These are phyloP conservation scores for Odonthalia washingtoniensis DNA, from an alignment of 31 red algal genomes.

Conservation along the genomic window DNA sequence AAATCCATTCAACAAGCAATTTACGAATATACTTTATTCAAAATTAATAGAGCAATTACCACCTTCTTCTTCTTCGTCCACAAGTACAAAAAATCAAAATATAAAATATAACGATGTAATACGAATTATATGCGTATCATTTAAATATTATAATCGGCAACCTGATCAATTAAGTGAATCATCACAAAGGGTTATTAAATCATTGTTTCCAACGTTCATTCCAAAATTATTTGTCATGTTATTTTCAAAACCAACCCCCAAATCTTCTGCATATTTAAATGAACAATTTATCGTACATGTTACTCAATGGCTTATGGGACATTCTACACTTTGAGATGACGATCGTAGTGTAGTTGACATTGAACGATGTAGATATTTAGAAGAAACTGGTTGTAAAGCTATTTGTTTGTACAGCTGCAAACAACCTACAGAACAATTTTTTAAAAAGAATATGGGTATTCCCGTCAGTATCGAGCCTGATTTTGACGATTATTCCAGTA, in stretches of 20 bases:
- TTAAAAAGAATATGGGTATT: slow-evolving; percentile 69
- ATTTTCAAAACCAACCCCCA: slow-evolving; percentile 62
- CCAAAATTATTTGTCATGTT: slow-evolving; percentile 41
- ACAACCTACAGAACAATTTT: slow-evolving; percentile 79
- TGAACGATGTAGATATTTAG: slow-evolving; percentile 80
- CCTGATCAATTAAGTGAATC: slow-evolving; percentile 34
- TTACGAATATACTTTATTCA: slow-evolving; percentile 44
- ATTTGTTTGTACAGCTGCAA: slow-evolving; percentile 87
- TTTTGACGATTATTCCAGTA: slow-evolving; percentile 75
- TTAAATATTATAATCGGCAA: slow-evolving; percentile 15
- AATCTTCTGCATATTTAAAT: slow-evolving; percentile 60
- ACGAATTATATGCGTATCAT: slow-evolving; percentile 28
- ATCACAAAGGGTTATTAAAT: slow-evolving; percentile 56
- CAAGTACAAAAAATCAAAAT: too few species aligned
- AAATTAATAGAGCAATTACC: slow-evolving; percentile 46
- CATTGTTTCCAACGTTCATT: slow-evolving; percentile 63
- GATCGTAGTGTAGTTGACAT: slow-evolving; percentile 57
- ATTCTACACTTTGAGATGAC: slow-evolving; percentile 47
- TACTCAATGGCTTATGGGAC: slow-evolving; percentile 84
- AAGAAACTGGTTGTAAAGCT: slow-evolving; percentile 73
- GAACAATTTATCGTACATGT: slow-evolving; percentile 58
- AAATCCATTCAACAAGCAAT: slow-evolving; percentile 42
- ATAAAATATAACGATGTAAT: slow-evolving; percentile 60
- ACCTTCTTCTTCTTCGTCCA: not conserved
- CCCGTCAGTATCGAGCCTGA: slow-evolving; percentile 77